These are phyloP conservation scores for Falciphora oryzae DNA, from an alignment of 2,329 filamentous ascomycete species.

Conservation along the genomic window DNA sequence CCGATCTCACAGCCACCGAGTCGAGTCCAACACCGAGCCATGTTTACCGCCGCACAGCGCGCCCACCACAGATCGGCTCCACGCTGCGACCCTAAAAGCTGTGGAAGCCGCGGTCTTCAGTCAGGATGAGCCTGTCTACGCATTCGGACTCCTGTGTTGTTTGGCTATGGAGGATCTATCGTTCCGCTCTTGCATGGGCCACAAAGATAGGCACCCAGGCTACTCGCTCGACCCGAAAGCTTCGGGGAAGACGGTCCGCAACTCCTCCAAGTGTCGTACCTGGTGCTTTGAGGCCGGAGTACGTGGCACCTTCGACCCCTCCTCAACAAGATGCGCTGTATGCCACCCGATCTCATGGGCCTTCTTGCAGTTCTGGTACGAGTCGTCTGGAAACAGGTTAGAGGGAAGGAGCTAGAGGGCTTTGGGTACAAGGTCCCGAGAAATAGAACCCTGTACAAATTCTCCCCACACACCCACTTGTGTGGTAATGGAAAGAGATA, in stretches of 20 bases:
- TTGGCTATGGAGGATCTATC: background rate
- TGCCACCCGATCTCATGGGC: constrained; percentile 81
- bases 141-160: background rate
- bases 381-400: constrained; percentile 61
- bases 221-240: constrained; percentile 59
- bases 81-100: background rate
- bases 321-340: constrained; percentile 78
- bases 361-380: constrained; percentile 70
- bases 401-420: background rate
- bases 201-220: background rate
- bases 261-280: constrained; percentile 68
- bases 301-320: constrained; percentile 57
- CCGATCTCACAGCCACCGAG: constrained; percentile 19
- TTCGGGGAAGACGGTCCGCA: constrained; percentile 72
- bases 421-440: background rate
- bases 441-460: background rate
- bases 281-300: constrained; percentile 66
- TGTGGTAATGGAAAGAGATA: background rate
- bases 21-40: background rate
- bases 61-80: too few relatives aligned
- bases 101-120: background rate
- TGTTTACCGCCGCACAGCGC: background rate
- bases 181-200: background rate
- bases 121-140: background rate
- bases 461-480: background rate